Evolutionary conservation across 2,329 filamentous ascomycete genomes (phyloP).

Genomic region (Trichoderma sp.): DNA sequence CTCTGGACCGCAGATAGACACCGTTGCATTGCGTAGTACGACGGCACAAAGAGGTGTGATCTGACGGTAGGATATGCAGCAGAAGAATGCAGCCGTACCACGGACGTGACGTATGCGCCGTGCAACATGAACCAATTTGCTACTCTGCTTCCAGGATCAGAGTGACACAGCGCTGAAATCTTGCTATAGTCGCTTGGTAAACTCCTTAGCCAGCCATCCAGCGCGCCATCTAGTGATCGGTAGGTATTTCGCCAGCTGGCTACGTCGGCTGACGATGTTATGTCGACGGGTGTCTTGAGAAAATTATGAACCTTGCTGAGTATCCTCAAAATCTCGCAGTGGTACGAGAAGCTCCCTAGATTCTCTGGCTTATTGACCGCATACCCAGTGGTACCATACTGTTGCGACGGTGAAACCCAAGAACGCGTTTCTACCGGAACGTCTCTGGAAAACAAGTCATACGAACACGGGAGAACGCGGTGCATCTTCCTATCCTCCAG

Average conservation of each 20-base stretch:
- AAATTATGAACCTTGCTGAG: constrained; percentile 48
- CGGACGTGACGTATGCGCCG: constrained; percentile 47
- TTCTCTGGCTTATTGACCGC: constrained; percentile 45
- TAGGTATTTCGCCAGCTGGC: constrained; percentile 46
- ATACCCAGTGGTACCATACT: constrained; percentile 32
- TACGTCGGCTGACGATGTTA: constrained; percentile 43
- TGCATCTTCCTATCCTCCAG: constrained; percentile 44
- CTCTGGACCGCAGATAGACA: constrained; percentile 49
- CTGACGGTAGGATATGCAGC: constrained; percentile 46
- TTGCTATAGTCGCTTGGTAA: constrained; percentile 48
- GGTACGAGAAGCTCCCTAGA: constrained; percentile 48
- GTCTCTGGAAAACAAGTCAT: constrained; percentile 48
- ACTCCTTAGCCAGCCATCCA: constrained; percentile 46
- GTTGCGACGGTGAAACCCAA: constrained; percentile 32
- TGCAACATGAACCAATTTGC: constrained; percentile 52
- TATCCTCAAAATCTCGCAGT: constrained; percentile 48
- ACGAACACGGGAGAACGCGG: constrained; percentile 46
- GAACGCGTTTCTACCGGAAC: constrained; percentile 46
- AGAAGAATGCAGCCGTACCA: constrained; percentile 47
- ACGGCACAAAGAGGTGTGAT: constrained; percentile 46
- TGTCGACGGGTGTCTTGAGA: constrained; percentile 44
- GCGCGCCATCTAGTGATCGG: constrained; percentile 41
- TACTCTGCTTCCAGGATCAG: constrained; percentile 47
- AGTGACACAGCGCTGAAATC: constrained; percentile 49
- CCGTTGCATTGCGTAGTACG: constrained; percentile 48